phyloP scores from a whole-genome alignment of 306 rosid genomes.

The Cyamopsis tetragonoloba region DNA sequence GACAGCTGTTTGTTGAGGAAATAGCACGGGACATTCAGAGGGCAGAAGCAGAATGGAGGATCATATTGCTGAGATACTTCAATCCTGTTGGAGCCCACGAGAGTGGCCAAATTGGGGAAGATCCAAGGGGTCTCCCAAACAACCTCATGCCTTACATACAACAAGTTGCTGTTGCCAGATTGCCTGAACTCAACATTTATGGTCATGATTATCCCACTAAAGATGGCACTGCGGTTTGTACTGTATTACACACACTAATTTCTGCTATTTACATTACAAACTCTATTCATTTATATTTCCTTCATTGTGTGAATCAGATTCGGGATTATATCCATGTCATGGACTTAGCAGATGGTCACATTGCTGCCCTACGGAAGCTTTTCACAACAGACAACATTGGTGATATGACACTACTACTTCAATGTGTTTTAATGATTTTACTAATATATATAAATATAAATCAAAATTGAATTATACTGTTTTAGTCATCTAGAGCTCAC shows the following conservation, averaged over 20 bases:
- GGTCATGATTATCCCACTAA: constrained; percentile 81
- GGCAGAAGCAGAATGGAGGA: constrained; percentile 72
- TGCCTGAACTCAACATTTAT: constrained; percentile 63
- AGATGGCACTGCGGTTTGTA: constrained; percentile 75
- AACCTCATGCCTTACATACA: constrained; percentile 85
- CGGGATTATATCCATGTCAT: constrained; percentile 86
- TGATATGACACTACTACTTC: no score
- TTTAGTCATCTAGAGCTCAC: neutral
- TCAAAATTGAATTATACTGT: neutral
- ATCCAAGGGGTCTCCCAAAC: constrained; percentile 79
- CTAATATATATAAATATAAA: no score
- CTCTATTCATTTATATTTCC: neutral
- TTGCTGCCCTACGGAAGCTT: constrained; percentile 76
- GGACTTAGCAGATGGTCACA: constrained; percentile 90
- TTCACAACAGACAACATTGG: constrained; percentile 54
- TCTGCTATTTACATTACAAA: no score
- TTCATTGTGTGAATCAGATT: constrained; percentile 37
- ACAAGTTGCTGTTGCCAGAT: constrained; percentile 78
- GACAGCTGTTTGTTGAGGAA: constrained; percentile 70
- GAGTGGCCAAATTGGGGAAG: constrained; percentile 76
- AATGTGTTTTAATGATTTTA: neutral
- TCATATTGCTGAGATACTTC: constrained; percentile 67
- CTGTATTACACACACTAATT: no score
- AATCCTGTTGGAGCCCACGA: constrained; percentile 88
- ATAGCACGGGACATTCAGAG: constrained; percentile 58